Percentiles rank a stretch among this genome's conserved stretches.
Evolutionary conservation across 2,329 filamentous ascomycete species (phyloP).

Genomic region (Phaeophleospora eucalypticola): DNA sequence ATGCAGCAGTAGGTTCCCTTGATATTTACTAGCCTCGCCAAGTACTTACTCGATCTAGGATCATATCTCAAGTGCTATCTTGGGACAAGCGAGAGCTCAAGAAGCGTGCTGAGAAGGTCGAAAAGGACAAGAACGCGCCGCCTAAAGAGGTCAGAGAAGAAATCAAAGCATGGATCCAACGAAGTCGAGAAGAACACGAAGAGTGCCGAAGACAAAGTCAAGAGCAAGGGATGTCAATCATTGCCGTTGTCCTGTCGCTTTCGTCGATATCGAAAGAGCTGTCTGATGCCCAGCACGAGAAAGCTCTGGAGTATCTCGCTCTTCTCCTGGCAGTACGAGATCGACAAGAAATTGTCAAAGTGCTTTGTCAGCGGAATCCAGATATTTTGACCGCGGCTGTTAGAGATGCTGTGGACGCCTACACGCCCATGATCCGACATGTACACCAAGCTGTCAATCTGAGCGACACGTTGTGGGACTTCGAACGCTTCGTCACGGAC

Average conservation of each 20-base stretch:
- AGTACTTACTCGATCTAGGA: conserved; percentile 43
- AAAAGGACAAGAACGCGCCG: conserved; percentile 56
- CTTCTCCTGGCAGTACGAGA: conserved; percentile 69
- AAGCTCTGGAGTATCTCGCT: conserved; percentile 66
- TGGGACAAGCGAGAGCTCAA: conserved; percentile 71
- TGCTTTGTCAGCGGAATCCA: conserved; percentile 64
- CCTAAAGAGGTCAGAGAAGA: conserved; percentile 59
- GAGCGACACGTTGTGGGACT: conserved; percentile 62
- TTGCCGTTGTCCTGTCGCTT: conserved; percentile 59
- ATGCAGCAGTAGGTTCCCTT: conserved; percentile 53
- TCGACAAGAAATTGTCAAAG: conserved; percentile 64
- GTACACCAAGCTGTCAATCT: conserved; percentile 70
- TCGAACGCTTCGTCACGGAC: conserved; percentile 66
- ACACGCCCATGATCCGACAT: conserved; percentile 69
- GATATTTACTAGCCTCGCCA: background rate
- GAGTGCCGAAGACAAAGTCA: conserved; percentile 55
- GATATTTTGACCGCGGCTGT: conserved; percentile 69
- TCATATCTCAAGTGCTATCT: conserved; percentile 66
- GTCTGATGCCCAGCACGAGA: conserved; percentile 57
- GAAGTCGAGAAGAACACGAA: conserved; percentile 55
- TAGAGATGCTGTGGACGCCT: conserved; percentile 61
- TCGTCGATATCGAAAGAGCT: conserved; percentile 48
- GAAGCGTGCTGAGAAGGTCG: conserved; percentile 60
- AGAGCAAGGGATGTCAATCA: conserved; percentile 57
- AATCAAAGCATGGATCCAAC: conserved; percentile 56